phyloP scores from a whole-genome alignment of 2,329 filamentous ascomycete genomes.

The Trichoderma sp. region DNA sequence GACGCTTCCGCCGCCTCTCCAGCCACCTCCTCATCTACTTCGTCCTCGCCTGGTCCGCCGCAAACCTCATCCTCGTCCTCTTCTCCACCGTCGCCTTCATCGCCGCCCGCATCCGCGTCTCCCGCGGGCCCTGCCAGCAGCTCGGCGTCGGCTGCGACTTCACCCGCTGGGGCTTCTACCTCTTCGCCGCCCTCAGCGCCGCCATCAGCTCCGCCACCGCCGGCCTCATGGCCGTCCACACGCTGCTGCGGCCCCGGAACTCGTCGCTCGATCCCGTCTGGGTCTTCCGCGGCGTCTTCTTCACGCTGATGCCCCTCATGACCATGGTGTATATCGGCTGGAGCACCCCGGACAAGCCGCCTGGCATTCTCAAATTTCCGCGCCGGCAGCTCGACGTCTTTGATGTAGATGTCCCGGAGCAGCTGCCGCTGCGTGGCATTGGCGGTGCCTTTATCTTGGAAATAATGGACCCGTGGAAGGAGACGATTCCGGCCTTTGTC shows the following conservation, averaged over 20 bases:
- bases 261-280: slow-evolving; percentile 27
- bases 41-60: slow-evolving; percentile 28
- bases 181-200: slow-evolving; percentile 28
- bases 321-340: slow-evolving; percentile 28
- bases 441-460: background rate
- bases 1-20: background rate
- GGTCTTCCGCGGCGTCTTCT: slow-evolving; percentile 32
- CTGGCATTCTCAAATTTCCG: background rate
- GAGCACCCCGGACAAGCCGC: slow-evolving; percentile 16
- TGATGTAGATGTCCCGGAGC: no score
- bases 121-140: background rate
- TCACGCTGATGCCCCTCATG: slow-evolving; percentile 30
- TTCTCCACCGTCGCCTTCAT: slow-evolving; percentile 24
- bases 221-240: slow-evolving; percentile 26
- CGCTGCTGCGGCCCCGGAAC: slow-evolving; percentile 19
- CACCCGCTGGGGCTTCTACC: slow-evolving; percentile 27
- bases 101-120: slow-evolving; percentile 3
- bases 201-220: slow-evolving; percentile 26
- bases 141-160: slow-evolving; percentile 11
- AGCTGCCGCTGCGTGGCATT: background rate
- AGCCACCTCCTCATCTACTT: background rate
- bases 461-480: background rate
- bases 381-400: background rate
- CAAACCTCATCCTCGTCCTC: slow-evolving; percentile 26
- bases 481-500: background rate